Conservation (phyloP, 2,329 filamentous ascomycete genomes). For the Aspergillus aculeatus region DNA sequence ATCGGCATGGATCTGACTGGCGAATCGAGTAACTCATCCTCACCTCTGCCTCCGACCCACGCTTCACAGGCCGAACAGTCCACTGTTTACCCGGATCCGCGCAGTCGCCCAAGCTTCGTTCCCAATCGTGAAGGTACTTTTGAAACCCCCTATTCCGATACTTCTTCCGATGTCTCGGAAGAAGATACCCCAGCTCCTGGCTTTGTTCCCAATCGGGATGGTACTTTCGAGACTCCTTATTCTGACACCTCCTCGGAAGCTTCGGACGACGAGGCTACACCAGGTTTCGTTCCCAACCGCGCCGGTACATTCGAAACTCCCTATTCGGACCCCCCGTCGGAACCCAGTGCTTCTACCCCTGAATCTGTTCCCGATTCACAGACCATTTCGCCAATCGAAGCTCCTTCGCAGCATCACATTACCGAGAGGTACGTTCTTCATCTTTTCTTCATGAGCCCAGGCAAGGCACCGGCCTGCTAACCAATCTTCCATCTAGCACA, state of each 20-base stretch:
- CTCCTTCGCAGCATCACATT: background rate
- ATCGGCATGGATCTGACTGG: slow-evolving; percentile 17
- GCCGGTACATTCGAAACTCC: slow-evolving; percentile 29
- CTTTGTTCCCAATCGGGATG: slow-evolving; percentile 14
- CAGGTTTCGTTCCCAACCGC: slow-evolving; percentile 7
- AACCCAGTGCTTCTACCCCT: slow-evolving; percentile 7
- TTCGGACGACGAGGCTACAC: slow-evolving; percentile 6
- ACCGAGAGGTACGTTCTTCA: slow-evolving; percentile 16
- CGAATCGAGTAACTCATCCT: slow-evolving; percentile 12
- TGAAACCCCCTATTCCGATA: slow-evolving; percentile 33
- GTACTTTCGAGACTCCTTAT: slow-evolving; percentile 29
- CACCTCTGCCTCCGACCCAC: slow-evolving; percentile 16
- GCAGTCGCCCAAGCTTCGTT: slow-evolving; percentile 3
- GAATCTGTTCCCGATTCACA: slow-evolving; percentile 6
- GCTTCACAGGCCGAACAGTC: slow-evolving; percentile 7
- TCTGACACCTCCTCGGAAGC: slow-evolving; percentile 32
- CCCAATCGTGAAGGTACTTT: slow-evolving; percentile 21
- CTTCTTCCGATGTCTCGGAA: slow-evolving; percentile 26
- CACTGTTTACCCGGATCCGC: background rate
- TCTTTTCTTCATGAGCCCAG: background rate
- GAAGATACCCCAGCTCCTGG: background rate
- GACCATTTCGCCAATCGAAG: slow-evolving; percentile 5
- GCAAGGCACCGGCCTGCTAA: slow-evolving; percentile 1
- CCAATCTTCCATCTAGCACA: background rate
- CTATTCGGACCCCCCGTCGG: slow-evolving; percentile 32